These are phyloP conservation scores for Blastocystis sp. DNA, from an alignment of 352 stramenopile genomes.

Conservation along the genomic window DNA sequence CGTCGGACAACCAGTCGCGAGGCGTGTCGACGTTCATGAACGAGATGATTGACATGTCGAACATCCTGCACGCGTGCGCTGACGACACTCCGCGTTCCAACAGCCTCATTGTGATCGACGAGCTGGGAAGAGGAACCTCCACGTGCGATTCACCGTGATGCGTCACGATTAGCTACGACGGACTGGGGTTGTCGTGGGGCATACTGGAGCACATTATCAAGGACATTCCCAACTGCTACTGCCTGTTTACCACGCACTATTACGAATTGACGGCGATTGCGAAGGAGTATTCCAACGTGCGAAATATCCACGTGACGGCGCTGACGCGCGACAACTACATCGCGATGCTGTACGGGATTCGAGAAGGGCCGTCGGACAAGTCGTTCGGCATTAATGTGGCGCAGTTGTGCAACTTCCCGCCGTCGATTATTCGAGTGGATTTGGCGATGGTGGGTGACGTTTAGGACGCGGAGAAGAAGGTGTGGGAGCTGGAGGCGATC, in stretches of 20 bases:
- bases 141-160: constrained; percentile 78
- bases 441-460: background rate
- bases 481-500: constrained; percentile 62
- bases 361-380: constrained; percentile 91
- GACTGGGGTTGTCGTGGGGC: constrained; percentile 88
- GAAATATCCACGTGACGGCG: constrained; percentile 94
- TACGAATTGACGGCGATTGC: constrained; percentile 95
- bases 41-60: constrained; percentile 97
- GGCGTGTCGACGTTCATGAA: constrained; percentile 99
- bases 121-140: constrained; percentile 94
- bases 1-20: constrained; percentile 92
- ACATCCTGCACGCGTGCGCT: constrained; percentile 87
- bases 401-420: constrained; percentile 92
- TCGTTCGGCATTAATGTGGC: constrained; percentile 98
- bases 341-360: constrained; percentile 89
- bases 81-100: constrained; percentile 72
- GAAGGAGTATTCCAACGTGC: constrained; percentile 82
- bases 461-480: constrained; percentile 64
- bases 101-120: constrained; percentile 97
- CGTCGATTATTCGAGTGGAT: constrained; percentile 86
- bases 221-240: constrained; percentile 82
- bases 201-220: constrained; percentile 94
- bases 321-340: constrained; percentile 80
- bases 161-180: constrained; percentile 75
- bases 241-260: constrained; percentile 98